Evolutionary conservation across 306 rosid species (phyloP).

Genomic region (Albizia julibrissin): DNA sequence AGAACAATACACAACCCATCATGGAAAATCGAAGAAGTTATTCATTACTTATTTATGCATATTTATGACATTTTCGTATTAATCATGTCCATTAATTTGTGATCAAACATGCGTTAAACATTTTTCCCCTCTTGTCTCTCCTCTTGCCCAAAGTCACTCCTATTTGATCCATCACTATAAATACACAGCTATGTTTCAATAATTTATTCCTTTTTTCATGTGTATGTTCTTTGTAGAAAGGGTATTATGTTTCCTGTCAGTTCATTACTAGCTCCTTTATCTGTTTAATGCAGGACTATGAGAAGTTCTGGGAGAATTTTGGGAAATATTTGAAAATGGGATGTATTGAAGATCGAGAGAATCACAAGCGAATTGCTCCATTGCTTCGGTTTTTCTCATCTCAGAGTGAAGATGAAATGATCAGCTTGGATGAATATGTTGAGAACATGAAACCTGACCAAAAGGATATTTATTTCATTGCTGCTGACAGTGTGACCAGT

Average conservation of each 20-base stretch:
- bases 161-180: neutral
- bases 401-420: constrained; percentile 79
- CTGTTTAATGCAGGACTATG: constrained; percentile 74
- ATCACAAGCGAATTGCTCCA: constrained; percentile 96
- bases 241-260: constrained; percentile 8
- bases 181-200: neutral
- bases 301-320: constrained; percentile 89
- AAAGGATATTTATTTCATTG: constrained; percentile 90
- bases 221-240: constrained; percentile 11
- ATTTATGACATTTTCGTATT: neutral
- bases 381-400: constrained; percentile 93
- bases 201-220: neutral
- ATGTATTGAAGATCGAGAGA: constrained; percentile 96
- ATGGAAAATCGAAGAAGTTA: neutral
- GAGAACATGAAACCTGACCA: constrained; percentile 96
- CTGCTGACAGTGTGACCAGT: constrained; percentile 89
- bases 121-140: neutral
- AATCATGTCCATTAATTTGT: neutral
- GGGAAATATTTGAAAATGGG: constrained; percentile 94
- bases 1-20: neutral
- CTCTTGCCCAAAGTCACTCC: neutral
- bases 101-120: neutral
- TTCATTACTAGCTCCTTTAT: constrained; percentile 24
- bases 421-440: constrained; percentile 95
- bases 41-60: neutral